Evolutionary conservation across 495 filamentous ascomycete species (phyloP), one percentile per base, ranked within the genome.

Genomic region (Xylaria grammica): DNA sequence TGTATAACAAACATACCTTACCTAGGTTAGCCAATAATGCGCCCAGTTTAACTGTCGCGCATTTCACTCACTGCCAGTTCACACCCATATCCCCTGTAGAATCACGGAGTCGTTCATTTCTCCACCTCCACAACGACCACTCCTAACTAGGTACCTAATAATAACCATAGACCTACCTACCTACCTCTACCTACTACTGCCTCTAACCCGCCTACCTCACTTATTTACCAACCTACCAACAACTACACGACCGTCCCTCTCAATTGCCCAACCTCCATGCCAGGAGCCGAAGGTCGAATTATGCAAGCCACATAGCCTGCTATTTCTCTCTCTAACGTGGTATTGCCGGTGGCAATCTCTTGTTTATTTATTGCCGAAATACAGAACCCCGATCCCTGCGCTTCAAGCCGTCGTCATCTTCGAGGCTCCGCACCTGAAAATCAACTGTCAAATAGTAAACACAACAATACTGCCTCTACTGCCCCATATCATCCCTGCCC

Each of bases 341-440:
- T 36, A 24, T 22, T 48, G 13, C 58, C 48, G 45, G 58, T 46
- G 27, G 13, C 24, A 22, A 51, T 64, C 40, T 34, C 17, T 58
- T 34, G 53, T 64, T 45, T 57, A 13, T 9, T 44, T 49, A 34
- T 26, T 40, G 51, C 29, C 38, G 24, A 29, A 56, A 32, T 51
- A 19, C n/a, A 30, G 52, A 27, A 30, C 61, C 48, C 61, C 51
- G 22, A 64, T 55, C 62, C 52, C 62, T 63, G 62, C 62, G 34
- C 53, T 58, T 40, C 53, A 51, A 45, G 46, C 46, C 46, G 58
- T 32, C 26, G 53, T 45, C 54, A 22, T 26, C 56, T 50, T 54
- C 62, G 63, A 65, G 51, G 54, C 63, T 65, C 63, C 63, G 63
- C 63, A 65, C 48, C 63, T 51, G 55, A 46, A 65, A 65, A 60